Percentiles rank a stretch among this genome's conserved stretches.
phyloP scores from a whole-genome alignment of 2,329 filamentous ascomycete species.

The Aspergillus pseudoterreus region DNA sequence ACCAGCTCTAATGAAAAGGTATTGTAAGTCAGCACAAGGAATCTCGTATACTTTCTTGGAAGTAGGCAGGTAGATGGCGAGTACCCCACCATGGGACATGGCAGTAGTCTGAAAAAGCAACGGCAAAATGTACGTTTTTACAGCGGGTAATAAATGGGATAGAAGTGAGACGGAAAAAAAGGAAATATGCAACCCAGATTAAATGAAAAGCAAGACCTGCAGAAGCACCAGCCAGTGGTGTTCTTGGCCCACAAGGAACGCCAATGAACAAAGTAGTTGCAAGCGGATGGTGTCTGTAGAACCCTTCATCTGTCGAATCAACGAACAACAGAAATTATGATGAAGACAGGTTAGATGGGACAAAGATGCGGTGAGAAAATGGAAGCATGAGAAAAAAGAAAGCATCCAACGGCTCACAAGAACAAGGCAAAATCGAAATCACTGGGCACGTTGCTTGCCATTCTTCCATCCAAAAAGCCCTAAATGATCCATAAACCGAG shows the following conservation, averaged over 20 bases:
- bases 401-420: background rate
- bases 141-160: too few relatives aligned
- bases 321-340: background rate
- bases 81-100: too few relatives aligned
- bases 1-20: too few relatives aligned
- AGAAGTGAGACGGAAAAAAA: background rate
- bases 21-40: too few relatives aligned
- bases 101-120: too few relatives aligned
- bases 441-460: background rate
- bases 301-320: background rate
- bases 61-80: too few relatives aligned
- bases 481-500: conserved; percentile 1
- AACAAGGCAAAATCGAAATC: background rate
- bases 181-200: background rate
- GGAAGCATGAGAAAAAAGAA: conserved; percentile 4
- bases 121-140: too few relatives aligned
- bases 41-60: too few relatives aligned
- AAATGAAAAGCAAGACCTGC: background rate
- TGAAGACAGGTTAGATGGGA: background rate
- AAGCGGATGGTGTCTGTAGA: background rate
- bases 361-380: conserved; percentile 4
- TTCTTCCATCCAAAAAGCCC: background rate
- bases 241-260: conserved; percentile 1
- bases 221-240: conserved; percentile 3
- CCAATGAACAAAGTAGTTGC: background rate